Percentiles rank a stretch among this genome's conserved stretches.
These are phyloP conservation scores for Ceratocystis alfenasii DNA, from an alignment of 2,329 filamentous ascomycete genomes.

Conservation along the genomic window DNA sequence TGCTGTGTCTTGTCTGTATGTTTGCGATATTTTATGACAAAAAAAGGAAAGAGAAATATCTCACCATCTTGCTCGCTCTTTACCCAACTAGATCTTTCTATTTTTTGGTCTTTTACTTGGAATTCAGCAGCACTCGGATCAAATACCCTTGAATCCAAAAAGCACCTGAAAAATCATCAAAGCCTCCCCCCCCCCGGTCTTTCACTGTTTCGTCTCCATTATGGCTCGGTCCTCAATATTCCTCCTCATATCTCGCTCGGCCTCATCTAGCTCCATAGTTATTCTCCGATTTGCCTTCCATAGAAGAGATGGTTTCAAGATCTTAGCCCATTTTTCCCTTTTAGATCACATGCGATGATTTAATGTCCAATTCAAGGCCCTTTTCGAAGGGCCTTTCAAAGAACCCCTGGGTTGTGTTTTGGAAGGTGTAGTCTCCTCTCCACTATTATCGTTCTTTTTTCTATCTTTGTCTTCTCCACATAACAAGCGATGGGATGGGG, in stretches of 20 bases:
- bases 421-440: background rate
- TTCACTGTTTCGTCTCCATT: slow-evolving; percentile 4
- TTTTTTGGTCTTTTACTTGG: background rate
- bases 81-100: background rate
- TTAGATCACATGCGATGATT: background rate
- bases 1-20: too few relatives aligned
- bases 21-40: too few relatives aligned
- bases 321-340: slow-evolving; percentile 5
- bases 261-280: background rate
- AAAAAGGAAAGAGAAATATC: too few relatives aligned
- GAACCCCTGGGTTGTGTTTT: background rate
- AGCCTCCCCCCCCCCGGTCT: background rate
- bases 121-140: too few relatives aligned
- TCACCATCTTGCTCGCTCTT: background rate
- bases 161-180: background rate
- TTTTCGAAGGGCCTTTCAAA: background rate
- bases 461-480: background rate
- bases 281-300: background rate
- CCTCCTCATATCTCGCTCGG: slow-evolving; percentile 16
- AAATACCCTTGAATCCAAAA: background rate
- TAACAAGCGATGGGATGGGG: too few relatives aligned
- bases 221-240: slow-evolving; percentile 12
- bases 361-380: background rate
- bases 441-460: background rate
- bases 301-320: background rate